A percentile compares a stretch with the other conserved stretches of the same genome.
Evolutionary conservation across 768 basidiomycete species (phyloP).

Genomic region (Coprinellus aureogranulatus): DNA sequence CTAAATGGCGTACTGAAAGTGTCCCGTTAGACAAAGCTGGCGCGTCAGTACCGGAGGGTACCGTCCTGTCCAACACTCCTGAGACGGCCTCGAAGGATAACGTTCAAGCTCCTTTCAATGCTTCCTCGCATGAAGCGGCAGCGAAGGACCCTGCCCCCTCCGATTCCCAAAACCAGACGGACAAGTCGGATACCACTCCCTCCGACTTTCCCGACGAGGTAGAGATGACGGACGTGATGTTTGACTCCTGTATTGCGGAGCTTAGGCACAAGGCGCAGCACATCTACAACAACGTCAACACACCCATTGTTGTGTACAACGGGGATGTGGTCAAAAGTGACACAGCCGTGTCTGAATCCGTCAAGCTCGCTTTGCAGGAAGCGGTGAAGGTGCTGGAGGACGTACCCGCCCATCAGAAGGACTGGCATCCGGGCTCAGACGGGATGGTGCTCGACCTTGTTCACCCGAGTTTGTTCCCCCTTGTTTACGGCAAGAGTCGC

Average conservation of each 20-base stretch:
- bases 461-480: slow-evolving; percentile 40
- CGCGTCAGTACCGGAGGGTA: too few relatives aligned
- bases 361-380: slow-evolving; percentile 17
- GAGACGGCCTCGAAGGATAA: too few relatives aligned
- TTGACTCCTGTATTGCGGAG: slow-evolving; percentile 16
- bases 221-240: slow-evolving; percentile 16
- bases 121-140: too few relatives aligned
- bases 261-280: slow-evolving; percentile 16
- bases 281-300: slow-evolving; percentile 9
- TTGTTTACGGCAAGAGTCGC: slow-evolving; percentile 30
- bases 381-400: slow-evolving; percentile 31
- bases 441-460: slow-evolving; percentile 43
- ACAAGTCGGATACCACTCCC: background rate
- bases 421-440: slow-evolving; percentile 46
- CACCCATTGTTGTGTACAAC: slow-evolving; percentile 8
- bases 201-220: slow-evolving; percentile 3
- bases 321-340: slow-evolving; percentile 23
- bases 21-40: background rate
- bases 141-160: too few relatives aligned
- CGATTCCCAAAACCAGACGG: slow-evolving; percentile 15
- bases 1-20: slow-evolving; percentile 16
- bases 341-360: slow-evolving; percentile 19
- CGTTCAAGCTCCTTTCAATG: too few relatives aligned
- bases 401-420: slow-evolving; percentile 30
- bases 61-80: too few relatives aligned